Base-by-base conservation (phyloP, 441 rosid genomes). In the Manihot esculenta region DNA sequence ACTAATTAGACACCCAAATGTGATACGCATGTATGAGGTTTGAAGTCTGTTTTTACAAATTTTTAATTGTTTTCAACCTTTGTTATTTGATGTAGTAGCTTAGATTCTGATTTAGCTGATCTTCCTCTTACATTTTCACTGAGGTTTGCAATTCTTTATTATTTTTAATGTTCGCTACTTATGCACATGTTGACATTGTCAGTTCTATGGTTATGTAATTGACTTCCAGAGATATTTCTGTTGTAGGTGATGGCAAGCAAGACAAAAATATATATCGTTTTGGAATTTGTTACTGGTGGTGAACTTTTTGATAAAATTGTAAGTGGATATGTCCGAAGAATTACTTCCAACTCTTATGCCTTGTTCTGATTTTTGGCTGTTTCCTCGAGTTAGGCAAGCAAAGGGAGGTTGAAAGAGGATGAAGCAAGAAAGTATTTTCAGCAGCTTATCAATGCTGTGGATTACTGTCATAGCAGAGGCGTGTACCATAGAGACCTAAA, bases 241-340 rank as follows among this genome's bases (percentile, higher is more conserved):
- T 50, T 82, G 77, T 30, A 93, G 99, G 99, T 95, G 74, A 95
- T 95, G 99, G 99, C 99, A 10, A 95, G 98, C 86, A 95, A 95
- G 85, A 85, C 93, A 10, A 93, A 89, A 77, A 91, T 95, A 74
- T 95, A 95, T 77, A 91, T 95, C 26, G 97, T 95, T 49, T 64
- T 95, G 86, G 97, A 95, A 71, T 90, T 95, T 54, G 97, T 91
- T 41, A 93, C 99, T 47, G 99, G 99, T 41, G 98, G 97, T 41
- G 99, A 95, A 85, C 97, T 95, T 78, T 93, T 95, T 73, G 98
- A 95, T 84, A 89, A 87, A 86, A 93, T 95, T 78, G 99, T 95
- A 84, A 87, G 97, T 18, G 21, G 38, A 62, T 72, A 15, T 41
- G 23, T 18, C 47, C 8, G 63, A 35, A 61, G 21, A 13, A 15